Conservation (phyloP, 2,329 filamentous ascomycete species). For the Aspergillus flavus region DNA sequence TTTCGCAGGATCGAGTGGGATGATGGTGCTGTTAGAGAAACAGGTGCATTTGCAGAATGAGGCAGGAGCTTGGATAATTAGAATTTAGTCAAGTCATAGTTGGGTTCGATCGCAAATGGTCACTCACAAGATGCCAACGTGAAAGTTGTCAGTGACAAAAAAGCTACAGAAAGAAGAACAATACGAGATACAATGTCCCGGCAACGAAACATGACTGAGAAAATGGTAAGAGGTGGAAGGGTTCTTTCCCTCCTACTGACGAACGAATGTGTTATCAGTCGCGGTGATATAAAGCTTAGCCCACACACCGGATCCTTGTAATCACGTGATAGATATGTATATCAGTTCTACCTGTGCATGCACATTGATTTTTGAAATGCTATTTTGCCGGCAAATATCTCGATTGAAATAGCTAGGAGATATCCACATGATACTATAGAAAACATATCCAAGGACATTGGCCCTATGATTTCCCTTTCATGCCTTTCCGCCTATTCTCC, state of each 20-base stretch:
- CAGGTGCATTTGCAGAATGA: constrained; percentile 75
- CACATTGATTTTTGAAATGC: background rate
- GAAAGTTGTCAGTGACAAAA: constrained; percentile 32
- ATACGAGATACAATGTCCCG: constrained; percentile 16
- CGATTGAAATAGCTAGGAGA: background rate
- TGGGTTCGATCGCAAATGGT: constrained; percentile 4
- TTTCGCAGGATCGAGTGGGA: constrained; percentile 57
- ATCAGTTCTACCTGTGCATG: background rate
- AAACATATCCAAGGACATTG: background rate
- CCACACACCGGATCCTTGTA: background rate
- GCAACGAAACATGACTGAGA: constrained; percentile 23
- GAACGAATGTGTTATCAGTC: background rate
- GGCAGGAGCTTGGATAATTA: constrained; percentile 42
- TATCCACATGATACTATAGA: background rate
- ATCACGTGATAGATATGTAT: background rate
- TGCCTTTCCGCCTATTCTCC: constrained; percentile 59
- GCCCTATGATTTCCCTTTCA: constrained; percentile 38
- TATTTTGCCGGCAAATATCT: background rate
- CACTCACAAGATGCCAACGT: constrained; percentile 40
- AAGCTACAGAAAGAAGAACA: constrained; percentile 28
- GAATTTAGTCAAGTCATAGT: background rate
- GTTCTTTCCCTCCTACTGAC: background rate
- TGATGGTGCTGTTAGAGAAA: constrained; percentile 68
- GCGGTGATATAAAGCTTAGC: background rate
- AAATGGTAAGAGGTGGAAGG: background rate